Evolutionary conservation across 805 yeast genomes (phyloP), one percentile per base, ranked within the genome.

Genomic region (Metschnikowia cubensis): DNA sequence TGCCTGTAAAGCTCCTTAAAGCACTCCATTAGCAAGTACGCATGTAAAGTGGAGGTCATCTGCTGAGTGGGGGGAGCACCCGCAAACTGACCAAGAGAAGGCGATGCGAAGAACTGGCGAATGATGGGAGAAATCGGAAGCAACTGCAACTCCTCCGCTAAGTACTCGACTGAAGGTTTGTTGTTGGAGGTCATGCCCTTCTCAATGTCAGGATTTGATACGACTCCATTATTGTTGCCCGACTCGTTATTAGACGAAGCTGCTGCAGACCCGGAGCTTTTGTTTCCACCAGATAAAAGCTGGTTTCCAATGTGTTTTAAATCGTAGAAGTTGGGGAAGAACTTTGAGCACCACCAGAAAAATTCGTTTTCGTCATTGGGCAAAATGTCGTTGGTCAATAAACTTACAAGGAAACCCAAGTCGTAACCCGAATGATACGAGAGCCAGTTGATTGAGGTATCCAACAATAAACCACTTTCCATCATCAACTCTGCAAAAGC

Each of bases 361-460:
- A 89, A 92, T 35, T 85, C 96, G 37, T 81, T 80, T 64, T 87
- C 91, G 56, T 84, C 87, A 29, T 79, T 79, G 0, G 98, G 98
- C 76, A 92, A 85, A 44, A 76, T 70, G 45, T 81, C 79, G 67
- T 89, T 88, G 59, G 85, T 81, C 63, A 92, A 74, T 56, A 89
- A 74, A 44, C 95, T 82, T 14, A 90, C 71, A 52, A 94, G 73
- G 66, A 91, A 91, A 1, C 98, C 99, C 64, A 91, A 80, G 66
- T 94, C 99, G 68, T 94, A 94, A 11, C 98, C 99, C 1, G 81
- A 84, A 66, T 94, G 97, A 70, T 86, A 94, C 53, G 96, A 85
- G 47, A 89, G 76, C 99, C 99, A 94, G 47, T 84, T 82, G 42
- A 89, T 80, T 34, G 79, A 70, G 29, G 77, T 75, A 58, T 88